Conservation (phyloP, 805 yeast genomes). For the Candida krabiensis region DNA sequence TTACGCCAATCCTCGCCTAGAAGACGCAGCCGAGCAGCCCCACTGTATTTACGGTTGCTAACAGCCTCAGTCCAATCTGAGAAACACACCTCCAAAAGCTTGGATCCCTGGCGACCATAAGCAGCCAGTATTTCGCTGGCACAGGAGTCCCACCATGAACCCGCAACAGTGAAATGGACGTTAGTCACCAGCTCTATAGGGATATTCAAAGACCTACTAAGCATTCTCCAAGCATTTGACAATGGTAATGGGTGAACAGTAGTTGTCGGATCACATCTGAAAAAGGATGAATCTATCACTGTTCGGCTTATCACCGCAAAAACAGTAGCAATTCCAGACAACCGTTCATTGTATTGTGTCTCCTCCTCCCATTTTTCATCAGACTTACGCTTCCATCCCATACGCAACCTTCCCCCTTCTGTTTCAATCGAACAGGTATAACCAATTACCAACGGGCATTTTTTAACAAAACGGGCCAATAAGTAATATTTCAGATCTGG, state of each 20-base stretch:
- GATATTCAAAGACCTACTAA: conserved; percentile 70
- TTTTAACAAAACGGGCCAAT: conserved; percentile 82
- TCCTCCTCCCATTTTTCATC: conserved; percentile 58
- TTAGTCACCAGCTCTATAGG: conserved; percentile 52
- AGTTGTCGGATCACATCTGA: conserved; percentile 23
- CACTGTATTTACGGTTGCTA: conserved; percentile 57
- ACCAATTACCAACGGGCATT: conserved; percentile 88
- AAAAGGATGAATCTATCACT: conserved; percentile 25
- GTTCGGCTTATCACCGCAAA: conserved; percentile 73
- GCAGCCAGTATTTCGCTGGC: conserved; percentile 53
- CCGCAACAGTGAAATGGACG: conserved; percentile 67
- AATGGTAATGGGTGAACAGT: conserved; percentile 56
- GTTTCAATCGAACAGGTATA: conserved; percentile 73
- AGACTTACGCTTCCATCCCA: conserved; percentile 79
- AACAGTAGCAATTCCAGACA: conserved; percentile 81
- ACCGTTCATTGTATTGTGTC: conserved; percentile 75
- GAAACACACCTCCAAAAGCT: conserved; percentile 51
- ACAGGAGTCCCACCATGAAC: conserved; percentile 92
- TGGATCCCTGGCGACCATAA: conserved; percentile 71
- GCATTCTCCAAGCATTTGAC: conserved; percentile 61
- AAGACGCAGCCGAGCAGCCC: conserved; percentile 74
- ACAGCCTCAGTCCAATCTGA: conserved; percentile 54
- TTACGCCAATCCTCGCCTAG: conserved; percentile 77
- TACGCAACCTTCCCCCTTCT: conserved; percentile 73
- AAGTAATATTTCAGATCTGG: conserved; percentile 56